Evolutionary conservation across 345 rosid species (phyloP).

Genomic region (Populus deltoides): DNA sequence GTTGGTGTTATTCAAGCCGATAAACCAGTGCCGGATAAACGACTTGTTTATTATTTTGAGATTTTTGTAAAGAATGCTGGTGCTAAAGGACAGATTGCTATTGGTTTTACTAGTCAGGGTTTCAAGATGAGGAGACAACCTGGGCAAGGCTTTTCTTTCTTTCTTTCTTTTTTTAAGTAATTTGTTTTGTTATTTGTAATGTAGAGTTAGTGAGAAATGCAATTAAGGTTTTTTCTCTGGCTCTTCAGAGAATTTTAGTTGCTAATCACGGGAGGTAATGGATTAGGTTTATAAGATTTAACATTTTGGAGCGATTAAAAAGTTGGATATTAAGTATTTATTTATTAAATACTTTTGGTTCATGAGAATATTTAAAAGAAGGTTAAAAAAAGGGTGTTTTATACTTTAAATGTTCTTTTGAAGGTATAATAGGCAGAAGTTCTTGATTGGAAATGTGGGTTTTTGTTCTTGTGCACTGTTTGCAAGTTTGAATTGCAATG

Average conservation of each 20-base stretch:
- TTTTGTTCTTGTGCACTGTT: background rate
- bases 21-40: conserved; percentile 72
- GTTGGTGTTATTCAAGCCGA: conserved; percentile 88
- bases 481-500: background rate
- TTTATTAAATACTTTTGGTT: background rate
- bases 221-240: background rate
- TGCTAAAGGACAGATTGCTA: conserved; percentile 65
- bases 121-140: conserved; percentile 94
- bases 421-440: background rate
- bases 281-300: background rate
- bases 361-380: background rate
- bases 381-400: background rate
- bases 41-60: conserved; percentile 87
- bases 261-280: background rate
- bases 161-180: background rate
- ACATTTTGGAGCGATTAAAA: background rate
- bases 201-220: background rate
- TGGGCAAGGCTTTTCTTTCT: conserved; percentile 38
- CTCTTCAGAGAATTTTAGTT: background rate
- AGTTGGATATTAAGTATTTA: background rate
- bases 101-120: conserved; percentile 74
- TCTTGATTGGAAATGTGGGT: background rate
- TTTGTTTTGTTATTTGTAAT: background rate
- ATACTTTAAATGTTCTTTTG: background rate
- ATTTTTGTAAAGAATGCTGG: conserved; percentile 77